A percentile compares a stretch with the other conserved stretches of the same genome.
phyloP scores from a whole-genome alignment of 2,329 filamentous ascomycete genomes.

The Hypomyces rosellus region DNA sequence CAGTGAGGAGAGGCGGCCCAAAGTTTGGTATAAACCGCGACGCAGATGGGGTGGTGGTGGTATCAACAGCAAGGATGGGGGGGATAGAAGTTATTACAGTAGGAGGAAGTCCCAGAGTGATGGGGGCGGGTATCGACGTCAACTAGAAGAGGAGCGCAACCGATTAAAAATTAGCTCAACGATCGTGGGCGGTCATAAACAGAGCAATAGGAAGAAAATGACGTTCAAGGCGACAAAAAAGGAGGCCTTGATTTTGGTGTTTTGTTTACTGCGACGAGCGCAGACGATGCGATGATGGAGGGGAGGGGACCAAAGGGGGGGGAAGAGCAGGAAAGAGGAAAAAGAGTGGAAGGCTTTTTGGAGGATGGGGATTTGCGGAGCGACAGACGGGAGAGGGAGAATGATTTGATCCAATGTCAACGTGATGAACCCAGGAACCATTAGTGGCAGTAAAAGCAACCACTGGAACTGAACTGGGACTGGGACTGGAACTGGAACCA shows the following conservation, averaged over 20 bases:
- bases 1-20: neutral
- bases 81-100: neutral
- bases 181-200: slow-evolving; percentile 6
- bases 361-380: neutral
- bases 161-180: slow-evolving; percentile 12
- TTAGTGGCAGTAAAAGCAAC: too few relatives aligned
- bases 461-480: too few relatives aligned
- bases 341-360: neutral
- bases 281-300: neutral
- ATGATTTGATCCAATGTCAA: too few relatives aligned
- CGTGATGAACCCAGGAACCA: too few relatives aligned
- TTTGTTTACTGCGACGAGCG: neutral
- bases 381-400: too few relatives aligned
- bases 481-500: neutral
- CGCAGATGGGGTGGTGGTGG: neutral
- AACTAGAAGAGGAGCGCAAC: slow-evolving; percentile 10
- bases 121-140: slow-evolving; percentile 3
- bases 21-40: neutral
- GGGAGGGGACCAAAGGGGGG: neutral
- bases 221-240: neutral
- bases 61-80: neutral
- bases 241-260: neutral
- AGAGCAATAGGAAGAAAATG: slow-evolving; percentile 4
- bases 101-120: neutral
- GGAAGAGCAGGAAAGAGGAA: neutral